Percentiles rank a stretch among this genome's conserved stretches.
phyloP scores from a whole-genome alignment of 768 basidiomycete species.

The Leccinum disarticulatum region DNA sequence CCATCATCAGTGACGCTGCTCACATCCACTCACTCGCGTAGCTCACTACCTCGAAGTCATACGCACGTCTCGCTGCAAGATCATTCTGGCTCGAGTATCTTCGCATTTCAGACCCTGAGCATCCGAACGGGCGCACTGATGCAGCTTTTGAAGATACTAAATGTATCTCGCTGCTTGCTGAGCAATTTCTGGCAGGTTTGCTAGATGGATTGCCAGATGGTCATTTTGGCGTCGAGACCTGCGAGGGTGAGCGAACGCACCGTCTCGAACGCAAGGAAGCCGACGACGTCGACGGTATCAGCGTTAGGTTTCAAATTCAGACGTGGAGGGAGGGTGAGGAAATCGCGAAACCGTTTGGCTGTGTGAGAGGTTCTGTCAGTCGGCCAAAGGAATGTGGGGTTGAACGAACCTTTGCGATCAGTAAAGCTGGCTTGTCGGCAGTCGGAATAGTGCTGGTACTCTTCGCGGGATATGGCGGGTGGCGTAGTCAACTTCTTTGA shows the following conservation, averaged over 20 bases:
- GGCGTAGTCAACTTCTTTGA: constrained; percentile 85
- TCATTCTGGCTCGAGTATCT: constrained; percentile 67
- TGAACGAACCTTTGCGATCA: constrained; percentile 48
- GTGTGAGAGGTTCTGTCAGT: background rate
- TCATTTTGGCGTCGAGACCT: constrained; percentile 46
- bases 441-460: constrained; percentile 96
- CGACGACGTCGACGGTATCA: constrained; percentile 94
- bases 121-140: constrained; percentile 59
- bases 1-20: no score
- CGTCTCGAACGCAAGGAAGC: constrained; percentile 97
- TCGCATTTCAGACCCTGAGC: constrained; percentile 67
- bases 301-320: constrained; percentile 89
- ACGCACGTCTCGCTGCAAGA: constrained; percentile 88
- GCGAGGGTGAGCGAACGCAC: constrained; percentile 90
- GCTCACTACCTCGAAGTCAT: constrained; percentile 51
- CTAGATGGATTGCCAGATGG: constrained; percentile 88
- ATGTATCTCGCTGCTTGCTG: constrained; percentile 78
- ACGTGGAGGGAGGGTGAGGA: constrained; percentile 83
- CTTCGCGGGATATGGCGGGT: constrained; percentile 85
- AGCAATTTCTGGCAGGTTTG: constrained; percentile 94
- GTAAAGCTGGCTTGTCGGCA: constrained; percentile 97
- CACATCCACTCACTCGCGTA: no score
- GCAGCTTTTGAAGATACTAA: constrained; percentile 82
- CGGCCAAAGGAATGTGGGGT: background rate
- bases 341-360: constrained; percentile 96